Base-by-base conservation (phyloP, 2,329 filamentous ascomycete genomes). In the Capronia americana region DNA sequence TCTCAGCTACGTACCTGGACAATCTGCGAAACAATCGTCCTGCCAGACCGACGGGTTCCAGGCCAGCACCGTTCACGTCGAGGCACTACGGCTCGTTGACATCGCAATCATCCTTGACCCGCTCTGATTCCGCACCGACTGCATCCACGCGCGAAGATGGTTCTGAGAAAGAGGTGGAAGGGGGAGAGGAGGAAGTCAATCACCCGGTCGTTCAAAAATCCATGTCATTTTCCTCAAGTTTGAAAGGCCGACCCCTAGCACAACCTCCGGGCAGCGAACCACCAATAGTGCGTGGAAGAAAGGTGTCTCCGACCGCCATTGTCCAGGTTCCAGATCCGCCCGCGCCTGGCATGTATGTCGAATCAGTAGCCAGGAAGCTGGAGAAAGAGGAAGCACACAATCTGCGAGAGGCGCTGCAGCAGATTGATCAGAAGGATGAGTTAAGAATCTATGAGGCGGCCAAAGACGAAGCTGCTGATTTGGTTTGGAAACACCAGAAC, bases 401-500 rank as follows among this genome's bases (percentile, higher is more conserved):
- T 20, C 73, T 89, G 57, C 79, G 86, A 14, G 79, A 83, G 65
- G 86, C 86, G 14, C 77, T 89, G 71, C 82, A 87, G 69, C 84
- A 85, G 65, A 81, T 88, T 79, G 85, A 88, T 70, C 69, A 87
- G 24, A 77, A 85, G 26, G 82, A 86, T 51, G 87, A 89, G 60
- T 77, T 74, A 24, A 80, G 79, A 59, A 72, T 89, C 26, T 85
- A 87, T 70, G 75, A 79, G 30, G 84, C 84, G 11, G 87, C 87
- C 14, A 85, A 87, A 71, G 83, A 87, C 60, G 87, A 90, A 74
- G 87, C 87, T 12, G 85, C 85, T 0, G 85, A 88, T 70, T 78
- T 89, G 41, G 87, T 90, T n/a, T 86, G 84, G 83, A 85, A 85
- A 73, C 87, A 89, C 74, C 82, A 82, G 69, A 84, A 86, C 70